Percentiles rank a stretch among this genome's conserved stretches.
Conservation (phyloP, 2,329 filamentous ascomycete genomes). For the Pseudocercospora cruenta region DNA sequence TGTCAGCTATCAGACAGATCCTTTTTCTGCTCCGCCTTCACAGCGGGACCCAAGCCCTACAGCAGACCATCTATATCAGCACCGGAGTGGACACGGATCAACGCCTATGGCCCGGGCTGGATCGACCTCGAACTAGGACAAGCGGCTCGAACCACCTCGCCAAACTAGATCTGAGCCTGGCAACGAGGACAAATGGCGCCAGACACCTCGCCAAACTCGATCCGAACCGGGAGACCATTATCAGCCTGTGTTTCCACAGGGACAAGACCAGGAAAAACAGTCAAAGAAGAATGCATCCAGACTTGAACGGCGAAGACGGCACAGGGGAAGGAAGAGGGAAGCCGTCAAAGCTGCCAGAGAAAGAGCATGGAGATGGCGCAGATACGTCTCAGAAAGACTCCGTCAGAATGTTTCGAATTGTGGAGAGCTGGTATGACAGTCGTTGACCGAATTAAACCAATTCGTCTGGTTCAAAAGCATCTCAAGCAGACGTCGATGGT, state of each 20-base stretch:
- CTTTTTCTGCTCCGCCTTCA: no score
- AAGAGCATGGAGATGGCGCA: neutral
- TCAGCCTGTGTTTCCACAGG: neutral
- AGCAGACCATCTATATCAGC: no score
- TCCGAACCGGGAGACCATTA: neutral
- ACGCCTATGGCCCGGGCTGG: no score
- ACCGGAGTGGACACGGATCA: no score
- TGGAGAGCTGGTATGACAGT: neutral
- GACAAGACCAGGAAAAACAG: neutral
- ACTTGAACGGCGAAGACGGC: neutral
- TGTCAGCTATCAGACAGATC: no score
- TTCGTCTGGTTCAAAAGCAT: neutral
- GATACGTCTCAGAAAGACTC: neutral
- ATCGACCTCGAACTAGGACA: no score
- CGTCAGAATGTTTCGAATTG: neutral
- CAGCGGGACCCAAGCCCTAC: no score
- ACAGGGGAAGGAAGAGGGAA: neutral
- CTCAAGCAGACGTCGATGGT: neutral
- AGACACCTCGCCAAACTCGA: neutral
- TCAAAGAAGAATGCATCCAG: neutral
- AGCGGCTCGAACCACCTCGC: no score
- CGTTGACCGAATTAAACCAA: neutral
- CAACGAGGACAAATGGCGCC: neutral
- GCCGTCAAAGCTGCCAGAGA: neutral
- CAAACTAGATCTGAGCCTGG: no score